Percentiles rank a stretch among this genome's conserved stretches.
These are phyloP conservation scores for Phytophthora gonapodyides DNA, from an alignment of 352 stramenopile genomes.

Conservation along the genomic window DNA sequence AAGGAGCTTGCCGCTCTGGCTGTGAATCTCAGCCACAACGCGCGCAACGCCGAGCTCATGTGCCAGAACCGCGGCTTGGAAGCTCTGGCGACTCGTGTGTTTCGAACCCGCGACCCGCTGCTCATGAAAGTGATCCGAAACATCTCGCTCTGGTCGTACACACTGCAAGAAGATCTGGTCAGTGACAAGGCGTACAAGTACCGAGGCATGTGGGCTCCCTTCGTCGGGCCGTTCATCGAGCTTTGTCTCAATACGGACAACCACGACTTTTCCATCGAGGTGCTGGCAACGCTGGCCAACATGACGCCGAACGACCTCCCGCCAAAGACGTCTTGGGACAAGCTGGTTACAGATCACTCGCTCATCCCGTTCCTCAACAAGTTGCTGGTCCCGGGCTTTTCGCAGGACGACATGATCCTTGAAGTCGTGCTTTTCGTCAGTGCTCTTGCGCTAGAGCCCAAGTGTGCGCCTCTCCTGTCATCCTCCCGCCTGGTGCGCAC, in stretches of 20 bases:
- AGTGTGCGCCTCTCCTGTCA: constrained; percentile 77
- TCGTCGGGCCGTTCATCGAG: constrained; percentile 89
- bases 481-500: constrained; percentile 74
- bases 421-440: constrained; percentile 90
- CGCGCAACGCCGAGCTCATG: constrained; percentile 92
- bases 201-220: constrained; percentile 91
- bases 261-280: constrained; percentile 94
- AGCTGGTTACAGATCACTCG: constrained; percentile 86
- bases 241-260: constrained; percentile 87
- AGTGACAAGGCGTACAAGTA: constrained; percentile 92
- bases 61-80: constrained; percentile 87
- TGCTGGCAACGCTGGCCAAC: constrained; percentile 92
- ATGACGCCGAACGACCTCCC: constrained; percentile 92
- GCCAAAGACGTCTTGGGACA: constrained; percentile 87
- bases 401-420: constrained; percentile 92
- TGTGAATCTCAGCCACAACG: constrained; percentile 94
- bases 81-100: constrained; percentile 87
- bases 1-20: constrained; percentile 94
- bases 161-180: constrained; percentile 86
- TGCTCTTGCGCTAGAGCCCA: constrained; percentile 80
- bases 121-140: constrained; percentile 96
- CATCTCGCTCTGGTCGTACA: constrained; percentile 93
- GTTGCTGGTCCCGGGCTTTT: constrained; percentile 92
- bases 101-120: constrained; percentile 88
- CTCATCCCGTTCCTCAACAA: constrained; percentile 91